Conservation (phyloP, 2,329 filamentous ascomycete genomes). For the Colletotrichum sojae region DNA sequence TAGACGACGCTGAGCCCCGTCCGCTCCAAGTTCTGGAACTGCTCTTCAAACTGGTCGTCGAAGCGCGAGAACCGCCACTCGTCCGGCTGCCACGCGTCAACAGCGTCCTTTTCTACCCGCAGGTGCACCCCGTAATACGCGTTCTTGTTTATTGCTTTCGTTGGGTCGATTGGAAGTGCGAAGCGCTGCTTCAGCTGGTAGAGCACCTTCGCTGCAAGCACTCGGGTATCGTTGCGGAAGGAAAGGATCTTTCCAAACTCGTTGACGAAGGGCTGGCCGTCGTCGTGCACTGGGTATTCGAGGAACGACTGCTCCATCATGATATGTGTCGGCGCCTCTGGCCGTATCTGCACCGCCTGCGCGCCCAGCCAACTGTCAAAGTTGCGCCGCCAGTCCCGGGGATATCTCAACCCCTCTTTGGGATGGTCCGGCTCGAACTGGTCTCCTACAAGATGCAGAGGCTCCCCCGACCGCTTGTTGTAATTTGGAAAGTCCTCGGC, state of each 20-base stretch:
- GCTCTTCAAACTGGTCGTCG: slow-evolving; percentile 50
- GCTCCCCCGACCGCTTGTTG: slow-evolving; percentile 35
- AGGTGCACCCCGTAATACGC: slow-evolving; percentile 51
- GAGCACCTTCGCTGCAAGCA: slow-evolving; percentile 48
- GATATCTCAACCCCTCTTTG: slow-evolving; percentile 43
- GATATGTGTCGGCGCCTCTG: slow-evolving; percentile 46
- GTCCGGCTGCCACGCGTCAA: slow-evolving; percentile 48
- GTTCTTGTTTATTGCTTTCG: slow-evolving; percentile 42
- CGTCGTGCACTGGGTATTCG: slow-evolving; percentile 53
- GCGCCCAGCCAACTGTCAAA: slow-evolving; percentile 49
- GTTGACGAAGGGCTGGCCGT: slow-evolving; percentile 51
- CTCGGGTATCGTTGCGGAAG: slow-evolving; percentile 50
- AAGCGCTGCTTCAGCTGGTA: slow-evolving; percentile 43
- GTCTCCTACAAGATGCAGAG: slow-evolving; percentile 46
- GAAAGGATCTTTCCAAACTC: slow-evolving; percentile 52
- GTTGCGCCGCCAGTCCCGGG: slow-evolving; percentile 46
- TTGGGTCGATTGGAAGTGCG: slow-evolving; percentile 45
- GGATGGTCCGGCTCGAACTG: slow-evolving; percentile 51
- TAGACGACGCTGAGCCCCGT: slow-evolving; percentile 47
- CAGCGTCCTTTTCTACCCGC: slow-evolving; percentile 49
- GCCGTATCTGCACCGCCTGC: slow-evolving; percentile 33
- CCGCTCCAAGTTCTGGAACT: slow-evolving; percentile 45
- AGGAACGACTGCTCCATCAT: slow-evolving; percentile 52
- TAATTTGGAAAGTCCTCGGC: slow-evolving; percentile 49
- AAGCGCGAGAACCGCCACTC: slow-evolving; percentile 50